Evolutionary conservation across 164 flowering plant genomes (phyloP).

Genomic region (Tetracentron sinense): DNA sequence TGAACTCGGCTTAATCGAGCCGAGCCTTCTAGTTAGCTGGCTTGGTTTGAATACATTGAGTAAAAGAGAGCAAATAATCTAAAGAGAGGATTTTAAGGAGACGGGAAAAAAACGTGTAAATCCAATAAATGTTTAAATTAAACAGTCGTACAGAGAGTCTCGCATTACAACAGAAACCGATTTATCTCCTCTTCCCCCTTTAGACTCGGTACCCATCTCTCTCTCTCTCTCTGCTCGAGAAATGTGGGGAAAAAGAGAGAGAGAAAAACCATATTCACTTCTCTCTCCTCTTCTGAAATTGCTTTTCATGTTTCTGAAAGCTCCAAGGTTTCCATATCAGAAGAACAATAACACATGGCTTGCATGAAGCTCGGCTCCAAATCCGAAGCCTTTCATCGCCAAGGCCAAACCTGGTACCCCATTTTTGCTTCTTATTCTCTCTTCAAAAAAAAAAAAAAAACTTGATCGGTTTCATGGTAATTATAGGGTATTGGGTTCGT

Average conservation of each 20-base stretch:
- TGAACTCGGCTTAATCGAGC: too few relatives aligned
- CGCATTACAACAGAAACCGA: not conserved
- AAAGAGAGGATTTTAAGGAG: not conserved
- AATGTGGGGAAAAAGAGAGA: not conserved
- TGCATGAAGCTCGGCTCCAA: constrained; percentile 48
- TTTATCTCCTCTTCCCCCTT: constrained; percentile 14
- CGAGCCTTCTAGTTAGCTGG: too few relatives aligned
- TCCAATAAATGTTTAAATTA: not conserved
- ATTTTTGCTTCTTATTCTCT: too few relatives aligned
- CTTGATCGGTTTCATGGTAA: not conserved
- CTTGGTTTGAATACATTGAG: not conserved
- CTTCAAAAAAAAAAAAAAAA: too few relatives aligned
- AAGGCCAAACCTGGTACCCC: constrained; percentile 44
- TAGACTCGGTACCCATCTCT: constrained; percentile 24
- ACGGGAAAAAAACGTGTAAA: not conserved
- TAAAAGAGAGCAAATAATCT: not conserved
- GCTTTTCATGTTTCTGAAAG: not conserved
- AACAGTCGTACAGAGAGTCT: not conserved
- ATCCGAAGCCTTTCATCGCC: constrained; percentile 44
- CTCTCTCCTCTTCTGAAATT: not conserved
- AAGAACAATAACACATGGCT: constrained; percentile 31
- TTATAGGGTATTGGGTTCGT: constrained; percentile 2
- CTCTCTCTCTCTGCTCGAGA: constrained; percentile 16
- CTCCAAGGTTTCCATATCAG: not conserved
- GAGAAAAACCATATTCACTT: not conserved